These are phyloP conservation scores for Cocos nucifera DNA, from an alignment of 176 grass and related monocot genomes.

Conservation along the genomic window DNA sequence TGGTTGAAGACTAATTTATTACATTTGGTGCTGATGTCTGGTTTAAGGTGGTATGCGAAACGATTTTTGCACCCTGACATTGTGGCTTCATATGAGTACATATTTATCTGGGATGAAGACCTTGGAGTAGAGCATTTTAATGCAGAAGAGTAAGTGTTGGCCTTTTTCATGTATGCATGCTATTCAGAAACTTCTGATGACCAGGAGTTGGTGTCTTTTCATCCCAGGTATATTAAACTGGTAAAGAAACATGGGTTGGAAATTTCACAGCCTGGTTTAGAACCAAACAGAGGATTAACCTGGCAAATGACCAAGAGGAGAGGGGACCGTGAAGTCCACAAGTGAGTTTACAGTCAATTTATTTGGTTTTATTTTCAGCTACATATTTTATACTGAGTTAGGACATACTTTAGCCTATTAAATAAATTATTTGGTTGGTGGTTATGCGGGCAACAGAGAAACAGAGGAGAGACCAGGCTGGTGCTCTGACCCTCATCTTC, in stretches of 20 bases:
- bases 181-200: too few species aligned
- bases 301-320: conserved; percentile 98
- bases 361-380: too few species aligned
- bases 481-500: conserved; percentile 70
- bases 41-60: conserved; percentile 83
- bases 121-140: conserved; percentile 90
- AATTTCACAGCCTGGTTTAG: conserved; percentile 90
- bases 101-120: conserved; percentile 97
- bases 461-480: conserved; percentile 78
- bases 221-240: conserved; percentile 62
- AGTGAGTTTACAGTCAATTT: conserved; percentile 30
- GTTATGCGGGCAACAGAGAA: conserved; percentile 33
- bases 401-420: too few species aligned
- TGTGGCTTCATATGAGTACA: conserved; percentile 68
- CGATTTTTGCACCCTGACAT: conserved; percentile 96
- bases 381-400: too few species aligned
- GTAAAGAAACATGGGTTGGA: conserved; percentile 82
- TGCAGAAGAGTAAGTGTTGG: conserved; percentile 57
- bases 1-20: not conserved
- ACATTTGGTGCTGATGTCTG: conserved; percentile 12
- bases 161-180: too few species aligned
- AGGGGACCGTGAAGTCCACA: conserved; percentile 72
- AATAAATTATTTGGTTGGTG: not conserved
- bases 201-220: conserved; percentile 40
- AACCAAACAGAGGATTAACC: conserved; percentile 62